phyloP scores from a whole-genome alignment of 305 asterid genomes.

The Fraxinus ornus region DNA sequence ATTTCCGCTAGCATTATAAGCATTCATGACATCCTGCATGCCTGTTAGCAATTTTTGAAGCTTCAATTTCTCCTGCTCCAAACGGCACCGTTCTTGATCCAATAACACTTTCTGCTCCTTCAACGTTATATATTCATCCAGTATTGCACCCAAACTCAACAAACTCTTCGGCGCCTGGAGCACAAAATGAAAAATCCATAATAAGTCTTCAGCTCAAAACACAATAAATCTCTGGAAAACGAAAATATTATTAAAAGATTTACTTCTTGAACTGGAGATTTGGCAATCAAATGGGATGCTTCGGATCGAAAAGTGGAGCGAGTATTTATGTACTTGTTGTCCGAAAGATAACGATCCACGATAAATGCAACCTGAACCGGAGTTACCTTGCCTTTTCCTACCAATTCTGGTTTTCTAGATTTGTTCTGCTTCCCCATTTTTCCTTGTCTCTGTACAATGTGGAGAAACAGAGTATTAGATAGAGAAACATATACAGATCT shows the following conservation, averaged over 20 bases:
- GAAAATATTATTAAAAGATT: background rate
- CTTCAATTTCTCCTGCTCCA: conserved; percentile 72
- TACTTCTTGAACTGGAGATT: conserved; percentile 75
- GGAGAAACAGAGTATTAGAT: conserved; percentile 7
- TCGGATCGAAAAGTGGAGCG: conserved; percentile 74
- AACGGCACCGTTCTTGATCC: conserved; percentile 68
- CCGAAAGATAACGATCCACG: conserved; percentile 92
- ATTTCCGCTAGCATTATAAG: conserved; percentile 45
- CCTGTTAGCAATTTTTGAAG: conserved; percentile 71
- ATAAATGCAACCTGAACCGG: conserved; percentile 86
- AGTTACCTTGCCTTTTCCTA: conserved; percentile 81
- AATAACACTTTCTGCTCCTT: conserved; percentile 75
- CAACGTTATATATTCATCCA: conserved; percentile 83
- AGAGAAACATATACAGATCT: background rate
- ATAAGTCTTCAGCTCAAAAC: background rate
- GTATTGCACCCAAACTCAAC: conserved; percentile 72
- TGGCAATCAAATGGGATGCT: conserved; percentile 69
- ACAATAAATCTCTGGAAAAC: background rate
- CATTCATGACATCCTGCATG: conserved; percentile 77
- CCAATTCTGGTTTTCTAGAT: conserved; percentile 46
- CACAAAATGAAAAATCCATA: background rate
- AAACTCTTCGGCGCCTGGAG: conserved; percentile 72
- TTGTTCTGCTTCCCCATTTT: conserved; percentile 66
- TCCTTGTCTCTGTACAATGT: background rate
- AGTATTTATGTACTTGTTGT: conserved; percentile 48